Base-by-base conservation (phyloP, 1,139 yeast species). In the Eremothecium cymbalariae region DNA sequence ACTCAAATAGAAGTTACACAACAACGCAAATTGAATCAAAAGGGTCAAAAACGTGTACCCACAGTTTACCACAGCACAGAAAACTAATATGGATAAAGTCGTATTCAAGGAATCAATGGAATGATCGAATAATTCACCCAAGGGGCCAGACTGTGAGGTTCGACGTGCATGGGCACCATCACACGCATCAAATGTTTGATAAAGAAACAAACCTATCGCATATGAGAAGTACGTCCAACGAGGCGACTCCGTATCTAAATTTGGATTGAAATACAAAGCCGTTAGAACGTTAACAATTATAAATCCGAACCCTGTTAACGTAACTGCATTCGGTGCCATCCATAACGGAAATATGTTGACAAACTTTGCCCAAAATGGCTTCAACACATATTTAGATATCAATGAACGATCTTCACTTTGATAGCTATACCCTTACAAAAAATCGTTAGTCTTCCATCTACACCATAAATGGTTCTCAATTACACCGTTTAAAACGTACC, bases 161-260 rank as follows among this genome's bases (percentile, higher is more conserved):
- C 90, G 72, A 37, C 78, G 70, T 11, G 97, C 97, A 58, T 88
- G 97, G 46, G 81, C 73, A 8, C 97, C 97, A 59, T 88, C 97
- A 59, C 95, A 83, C 2, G 96, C 95, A 61, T 88, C 97, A 57
- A 88, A 86, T 0, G 97, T 88, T 55, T 88, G 97, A 57, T 88
- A 88, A 69, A 86, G 64, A 55, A 88, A 86, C 45, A 88, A 64
- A 2, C 95, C 94, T 47, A 82, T 56, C 0, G 94, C 95, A 55
- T 83, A 84, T 34, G 82, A 68, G 48, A 73, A 72, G 56, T 83
- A 85, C 24, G 82, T 72, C 95, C 95, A 85, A 31, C 72, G 58
- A n/a, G 97, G 95, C 17, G 74, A 67, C 2, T 66, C 66, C 32
- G 64, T 53, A 34, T 73, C 63, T 40, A 82, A 68, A 39, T 68